Evolutionary conservation across 116 monocot genomes (phyloP).

Genomic region (Papilionanthe hybrid): DNA sequence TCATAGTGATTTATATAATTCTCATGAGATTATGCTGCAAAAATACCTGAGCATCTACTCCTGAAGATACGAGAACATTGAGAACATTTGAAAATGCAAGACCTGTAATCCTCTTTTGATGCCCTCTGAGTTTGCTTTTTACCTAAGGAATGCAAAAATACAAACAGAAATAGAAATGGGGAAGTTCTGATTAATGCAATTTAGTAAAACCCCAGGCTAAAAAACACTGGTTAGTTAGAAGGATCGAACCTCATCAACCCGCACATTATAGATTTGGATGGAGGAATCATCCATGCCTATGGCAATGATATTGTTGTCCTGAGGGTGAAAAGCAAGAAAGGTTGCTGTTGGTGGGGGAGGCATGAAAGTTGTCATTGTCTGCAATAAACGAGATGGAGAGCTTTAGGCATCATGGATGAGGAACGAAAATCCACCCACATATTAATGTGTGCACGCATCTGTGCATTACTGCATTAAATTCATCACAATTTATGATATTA

Average conservation of each 20-base stretch:
- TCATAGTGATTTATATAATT: too few species aligned
- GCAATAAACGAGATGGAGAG: background rate
- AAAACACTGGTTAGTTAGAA: background rate
- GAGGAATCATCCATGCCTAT: slow-evolving; percentile 31
- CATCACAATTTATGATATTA: too few species aligned
- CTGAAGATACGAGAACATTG: slow-evolving; percentile 31
- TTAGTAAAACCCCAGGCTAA: background rate
- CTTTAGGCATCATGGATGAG: slow-evolving; percentile 8
- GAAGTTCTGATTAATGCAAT: background rate
- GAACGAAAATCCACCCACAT: too few species aligned
- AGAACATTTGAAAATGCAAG: slow-evolving; percentile 28
- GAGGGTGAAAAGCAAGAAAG: slow-evolving; percentile 34
- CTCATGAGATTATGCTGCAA: background rate
- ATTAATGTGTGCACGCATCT: too few species aligned
- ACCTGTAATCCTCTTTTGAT: slow-evolving; percentile 33
- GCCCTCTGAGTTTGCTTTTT: slow-evolving; percentile 23
- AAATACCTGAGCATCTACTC: slow-evolving; percentile 37
- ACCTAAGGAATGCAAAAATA: slow-evolving; percentile 12
- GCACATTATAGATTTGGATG: slow-evolving; percentile 25
- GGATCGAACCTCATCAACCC: slow-evolving; percentile 14
- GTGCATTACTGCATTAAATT: too few species aligned
- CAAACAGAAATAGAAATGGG: background rate
- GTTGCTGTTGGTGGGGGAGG: slow-evolving; percentile 24
- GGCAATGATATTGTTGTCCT: slow-evolving; percentile 28
- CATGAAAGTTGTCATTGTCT: slow-evolving; percentile 28